A percentile compares a stretch with the other conserved stretches of the same genome.
phyloP scores from a whole-genome alignment of 208 protist genomes.

The Acanthamoeba lenticulata region DNA sequence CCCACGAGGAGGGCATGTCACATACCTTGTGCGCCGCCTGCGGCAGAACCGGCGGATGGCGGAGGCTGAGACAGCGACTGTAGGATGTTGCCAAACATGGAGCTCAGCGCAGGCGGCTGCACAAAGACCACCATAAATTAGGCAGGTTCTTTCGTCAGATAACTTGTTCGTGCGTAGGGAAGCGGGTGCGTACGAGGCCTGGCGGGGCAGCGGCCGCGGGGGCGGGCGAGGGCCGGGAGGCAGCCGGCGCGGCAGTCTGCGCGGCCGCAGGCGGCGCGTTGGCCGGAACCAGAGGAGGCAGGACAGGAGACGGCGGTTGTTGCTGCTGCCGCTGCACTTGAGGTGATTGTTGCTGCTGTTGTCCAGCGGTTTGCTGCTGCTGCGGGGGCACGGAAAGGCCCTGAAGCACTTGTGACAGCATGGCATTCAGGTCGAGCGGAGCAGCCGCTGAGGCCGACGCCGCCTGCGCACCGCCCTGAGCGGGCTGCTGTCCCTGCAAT shows the following conservation, averaged over 20 bases:
- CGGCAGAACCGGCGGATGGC: neutral
- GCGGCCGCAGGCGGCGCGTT: neutral
- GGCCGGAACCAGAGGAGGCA: neutral
- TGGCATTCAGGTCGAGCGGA: constrained; percentile 5
- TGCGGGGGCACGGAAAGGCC: neutral
- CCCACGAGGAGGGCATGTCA: neutral
- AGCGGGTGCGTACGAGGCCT: neutral
- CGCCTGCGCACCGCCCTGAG: neutral
- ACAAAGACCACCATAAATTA: too few species aligned
- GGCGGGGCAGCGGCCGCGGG: neutral
- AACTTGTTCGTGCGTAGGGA: too few species aligned
- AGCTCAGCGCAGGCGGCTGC: constrained; percentile 44
- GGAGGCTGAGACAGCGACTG: constrained; percentile 26
- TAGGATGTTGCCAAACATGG: neutral
- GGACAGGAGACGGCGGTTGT: neutral
- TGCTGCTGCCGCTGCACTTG: neutral
- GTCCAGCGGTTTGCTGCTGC: neutral
- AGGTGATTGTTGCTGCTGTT: neutral
- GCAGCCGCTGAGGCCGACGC: too few species aligned
- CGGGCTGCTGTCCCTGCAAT: neutral
- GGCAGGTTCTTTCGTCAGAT: too few species aligned
- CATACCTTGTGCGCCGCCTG: neutral
- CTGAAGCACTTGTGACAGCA: constrained; percentile 28
- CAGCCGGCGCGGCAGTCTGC: neutral
- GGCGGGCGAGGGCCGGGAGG: neutral